phyloP scores from a whole-genome alignment of 2,329 filamentous ascomycete genomes.

The Cercospora citrullina region DNA sequence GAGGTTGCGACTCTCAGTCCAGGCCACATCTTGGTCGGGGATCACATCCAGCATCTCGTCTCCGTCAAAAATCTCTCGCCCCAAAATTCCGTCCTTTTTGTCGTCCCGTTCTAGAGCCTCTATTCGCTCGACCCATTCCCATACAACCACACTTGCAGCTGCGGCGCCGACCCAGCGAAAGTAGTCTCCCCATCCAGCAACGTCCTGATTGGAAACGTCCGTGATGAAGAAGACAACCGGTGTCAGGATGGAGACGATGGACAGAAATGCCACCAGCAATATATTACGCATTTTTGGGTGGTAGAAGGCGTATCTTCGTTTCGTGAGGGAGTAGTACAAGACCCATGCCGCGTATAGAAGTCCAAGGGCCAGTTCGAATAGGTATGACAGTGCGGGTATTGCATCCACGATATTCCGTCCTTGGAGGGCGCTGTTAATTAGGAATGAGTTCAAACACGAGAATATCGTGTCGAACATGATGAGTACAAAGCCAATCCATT shows the following conservation, averaged over 20 bases:
- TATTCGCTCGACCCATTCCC: constrained; percentile 97
- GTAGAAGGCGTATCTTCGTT: constrained; percentile 87
- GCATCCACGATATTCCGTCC: constrained; percentile 79
- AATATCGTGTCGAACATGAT: constrained; percentile 91
- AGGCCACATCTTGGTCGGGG: constrained; percentile 58
- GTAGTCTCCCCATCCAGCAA: constrained; percentile 92
- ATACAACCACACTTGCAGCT: constrained; percentile 92
- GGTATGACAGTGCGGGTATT: constrained; percentile 84
- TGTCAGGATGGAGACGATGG: constrained; percentile 77
- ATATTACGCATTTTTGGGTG: constrained; percentile 91
- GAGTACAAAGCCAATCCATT: constrained; percentile 94
- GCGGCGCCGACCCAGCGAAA: constrained; percentile 95
- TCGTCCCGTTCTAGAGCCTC: constrained; percentile 90
- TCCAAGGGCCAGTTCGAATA: constrained; percentile 84
- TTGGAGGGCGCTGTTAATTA: constrained; percentile 58
- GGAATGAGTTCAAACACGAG: constrained; percentile 85
- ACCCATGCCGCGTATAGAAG: constrained; percentile 91
- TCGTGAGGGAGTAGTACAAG: constrained; percentile 88
- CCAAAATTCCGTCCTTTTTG: constrained; percentile 88
- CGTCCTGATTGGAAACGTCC: constrained; percentile 80
- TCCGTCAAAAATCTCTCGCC: constrained; percentile 87
- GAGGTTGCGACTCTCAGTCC: constrained; percentile 47
- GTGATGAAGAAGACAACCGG: constrained; percentile 92
- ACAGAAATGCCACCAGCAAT: constrained; percentile 74
- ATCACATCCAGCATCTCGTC: constrained; percentile 83